Evolutionary conservation across 345 rosid genomes (phyloP), one percentile per base, ranked within the genome.

Genomic region (Zanthoxylum bungeanum): DNA sequence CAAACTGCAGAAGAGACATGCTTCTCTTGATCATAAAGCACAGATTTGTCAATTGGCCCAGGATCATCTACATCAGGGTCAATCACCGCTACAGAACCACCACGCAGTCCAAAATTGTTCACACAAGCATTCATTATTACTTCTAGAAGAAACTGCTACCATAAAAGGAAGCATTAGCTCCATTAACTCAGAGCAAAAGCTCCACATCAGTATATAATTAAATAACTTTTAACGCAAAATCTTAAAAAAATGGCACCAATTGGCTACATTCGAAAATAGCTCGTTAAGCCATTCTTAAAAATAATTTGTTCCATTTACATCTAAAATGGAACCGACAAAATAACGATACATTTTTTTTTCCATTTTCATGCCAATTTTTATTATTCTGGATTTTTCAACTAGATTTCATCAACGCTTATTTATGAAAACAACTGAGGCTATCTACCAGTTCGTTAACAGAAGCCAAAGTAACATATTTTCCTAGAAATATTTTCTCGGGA

Each of bases 1-100:
- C 88, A 85, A 71, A 87, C 89, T 25, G 90, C 94, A 7, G 91
- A 83, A 31, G 95, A 87, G 10, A 90, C 89, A 77, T 90, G 95
- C 77, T 85, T 88, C 71, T 83, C 92, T 85, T 90, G 92, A 77
- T 90, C 96, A 74, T 85, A 89, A 21, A 89, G 91, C 19, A 86
- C 76, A 80, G 78, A 76, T 36, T 66, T 83, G 56, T 87, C 86
- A 71, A 87, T 55, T 30, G 95, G 95, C 40, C 90, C 92, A 42
- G 90, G 95, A 84, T 79, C 30, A 49, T 17, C 34, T 14, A 24
- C 44, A 79, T 80, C 83, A 76, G 82, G 16, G 22, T 70, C 47
- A 2, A 22, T 33, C 33, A 68, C 47, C 2, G 2, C 27, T 19
- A 85, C 81, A 8, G 79, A 79, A 60, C 74, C 67, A 68, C 81